Evolutionary conservation across 148 eudicot species (phyloP), one percentile per base, ranked within the genome.

Genomic region (Dianthus caryophyllus): DNA sequence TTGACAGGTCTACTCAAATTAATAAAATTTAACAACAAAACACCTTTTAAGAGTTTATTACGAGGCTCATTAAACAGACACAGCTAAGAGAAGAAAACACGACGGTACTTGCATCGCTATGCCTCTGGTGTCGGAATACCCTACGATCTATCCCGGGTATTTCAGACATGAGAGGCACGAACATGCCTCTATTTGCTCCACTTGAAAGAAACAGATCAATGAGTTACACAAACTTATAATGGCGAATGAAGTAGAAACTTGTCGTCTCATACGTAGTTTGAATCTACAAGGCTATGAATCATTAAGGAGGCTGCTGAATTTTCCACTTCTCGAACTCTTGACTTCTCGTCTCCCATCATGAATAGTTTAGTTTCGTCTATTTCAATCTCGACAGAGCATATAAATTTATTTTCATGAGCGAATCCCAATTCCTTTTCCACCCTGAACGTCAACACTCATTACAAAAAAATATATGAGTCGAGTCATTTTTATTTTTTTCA

Each of bases 231-330:
- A 27, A 47, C 44, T 10, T 11, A n/a, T 12, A 27, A 29, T 2
- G 3, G 54, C 44, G 10, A 53, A 55, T 44, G 49, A 6, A 25
- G 21, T 0, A 31, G 54, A 18, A 44, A 44, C 33, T 36, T 20
- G 57, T 57, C 39, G n/a, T 2, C 47, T 79, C 21, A 69, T 48
- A 73, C 21, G 49, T 79, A 72, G 24, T 65, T 64, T 2, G 80
- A 39, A 30, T 73, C 78, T 60, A 46, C 72, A 41, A 93, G 77
- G 54, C 75, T 75, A 22, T 20, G 71, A 27, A 87, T 76, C 91
- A 93, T 85, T 26, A 21, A 27, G 20, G 89, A 89, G 61, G 98
- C 96, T 9, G 98, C 96, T 47, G 91, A 89, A 60, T 74, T 85
- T 61, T 88, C 92, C 0, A 96, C 90, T 22, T 88, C 88, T 66